Evolutionary conservation across 805 yeast genomes (phyloP), one percentile per base, ranked within the genome.

Genomic region (Kluyveromyces dobzhanskii): DNA sequence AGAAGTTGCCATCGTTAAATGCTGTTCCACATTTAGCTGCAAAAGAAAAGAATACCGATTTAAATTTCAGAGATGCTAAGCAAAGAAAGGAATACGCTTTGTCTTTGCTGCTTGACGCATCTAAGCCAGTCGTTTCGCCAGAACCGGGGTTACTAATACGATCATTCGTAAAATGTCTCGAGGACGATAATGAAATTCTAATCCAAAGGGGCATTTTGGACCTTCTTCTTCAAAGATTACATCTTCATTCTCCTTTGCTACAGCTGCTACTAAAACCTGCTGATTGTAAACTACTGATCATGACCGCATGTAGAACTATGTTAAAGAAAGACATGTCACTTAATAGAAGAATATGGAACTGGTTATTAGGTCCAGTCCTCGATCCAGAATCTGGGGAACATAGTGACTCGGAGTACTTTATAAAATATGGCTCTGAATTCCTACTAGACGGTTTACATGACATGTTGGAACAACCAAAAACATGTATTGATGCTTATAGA

Each of bases 201-300:
- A 83, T 88, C 4, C 88, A 82, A 53, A 69, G 97, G 46, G 97
- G 97, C 0, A 85, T 84, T 47, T 75, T 92, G 49, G 97, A 92
- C 53, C 60, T 92, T 25, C 62, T 92, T 35, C 69, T 81, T 28
- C 68, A 80, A 19, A 78, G 78, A 47, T 47, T 92, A 12, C 82
- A 82, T 10, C 62, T 92, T 14, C 70, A 74, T 44, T 76, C 86
- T 14, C 70, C 71, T 0, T 70, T 80, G 2, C 52, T 83, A 19
- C 73, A 71, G 33, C 49, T 56, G 2, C 44, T 77, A 9, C 64
- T 76, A 1, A 59, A 75, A 1, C 49, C 60, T 0, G 62, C 67
- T 4, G 95, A 86, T 50, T 70, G 73, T 35, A 71, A 74, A 44
- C 49, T 71, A 23, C 61, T 87, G 28, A 56, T 86, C 13, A 65